Base-by-base conservation (phyloP, 495 filamentous ascomycete species). In the Pyrenopolyporus hunteri region DNA sequence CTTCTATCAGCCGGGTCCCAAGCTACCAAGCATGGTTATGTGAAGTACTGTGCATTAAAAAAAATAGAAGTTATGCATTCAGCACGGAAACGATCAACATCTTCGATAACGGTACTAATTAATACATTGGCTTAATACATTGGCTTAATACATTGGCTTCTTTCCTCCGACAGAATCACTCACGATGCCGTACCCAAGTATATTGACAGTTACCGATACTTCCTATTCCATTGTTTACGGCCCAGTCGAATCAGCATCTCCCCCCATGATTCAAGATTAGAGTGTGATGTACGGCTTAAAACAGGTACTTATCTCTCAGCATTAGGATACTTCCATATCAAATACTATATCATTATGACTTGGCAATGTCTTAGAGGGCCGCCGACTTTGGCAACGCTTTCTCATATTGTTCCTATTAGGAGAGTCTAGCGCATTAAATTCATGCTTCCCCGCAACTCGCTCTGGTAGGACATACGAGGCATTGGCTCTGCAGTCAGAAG, bases 1-100 rank as follows among this genome's bases (percentile, higher is more conserved):
- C 33, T 51, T 66, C 35, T 57, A 65, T 66, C 46, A 66, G 40
- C 63, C 63, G 57, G 49, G 43, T 60, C 25, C 57, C 37, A 42
- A 42, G 23, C 42, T 53, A 47, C 59, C 36, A 28, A 44, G 36
- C 55, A 56, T 51, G 45, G 33, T 49, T 47, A 47, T 37, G 40
- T 50, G 29, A 40, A 54, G 23, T 45, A 23, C 33, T 7, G 35
- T 66, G 63, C 63, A 66, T 66, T 66, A 61, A 53, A 42, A 45
- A 45, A 17, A 56, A 37, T 4, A 19, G 22, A 56, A 51, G 8
- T 66, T 66, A 66, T 66, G 63, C 63, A 66, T 51, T 35, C 33
- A 35, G 33, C 47, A 57, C 29, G 39, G 59, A 57, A 53, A 47
- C 40, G 48, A 64, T 58, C 60, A 48, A 32, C 51, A 13, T 22